These are phyloP conservation scores for Globisporangium paddicum DNA, from an alignment of 352 stramenopile genomes.

Conservation along the genomic window DNA sequence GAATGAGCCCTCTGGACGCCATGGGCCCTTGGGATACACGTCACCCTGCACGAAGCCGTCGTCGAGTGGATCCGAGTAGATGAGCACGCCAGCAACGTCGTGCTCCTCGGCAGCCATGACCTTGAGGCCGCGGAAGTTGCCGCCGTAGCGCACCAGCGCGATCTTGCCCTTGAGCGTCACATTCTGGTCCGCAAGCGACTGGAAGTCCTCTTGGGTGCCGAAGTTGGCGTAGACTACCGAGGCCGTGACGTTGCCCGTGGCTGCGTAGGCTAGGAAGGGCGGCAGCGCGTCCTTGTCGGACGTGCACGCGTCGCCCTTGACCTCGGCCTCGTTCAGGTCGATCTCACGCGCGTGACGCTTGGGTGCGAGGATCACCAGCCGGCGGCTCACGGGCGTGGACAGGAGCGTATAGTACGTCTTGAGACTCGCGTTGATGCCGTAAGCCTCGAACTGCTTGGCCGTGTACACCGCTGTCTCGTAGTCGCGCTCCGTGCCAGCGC, in stretches of 20 bases:
- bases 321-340: constrained; percentile 51
- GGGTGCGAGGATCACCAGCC: constrained; percentile 41
- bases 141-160: constrained; percentile 83
- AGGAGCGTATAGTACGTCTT: constrained; percentile 66
- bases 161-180: constrained; percentile 79
- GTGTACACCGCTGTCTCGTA: constrained; percentile 64
- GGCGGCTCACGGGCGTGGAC: constrained; percentile 48
- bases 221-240: constrained; percentile 88
- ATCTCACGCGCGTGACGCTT: constrained; percentile 19
- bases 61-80: constrained; percentile 87
- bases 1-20: constrained; percentile 69
- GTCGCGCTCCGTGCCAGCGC: constrained; percentile 40
- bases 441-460: constrained; percentile 44
- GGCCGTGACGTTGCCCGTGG: constrained; percentile 60
- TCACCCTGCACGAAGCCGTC: constrained; percentile 66
- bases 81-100: constrained; percentile 71
- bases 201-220: constrained; percentile 70
- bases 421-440: constrained; percentile 61
- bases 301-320: constrained; percentile 65
- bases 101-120: constrained; percentile 80
- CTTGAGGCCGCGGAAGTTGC: constrained; percentile 70
- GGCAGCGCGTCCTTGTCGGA: constrained; percentile 43
- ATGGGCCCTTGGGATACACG: constrained; percentile 78
- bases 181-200: constrained; percentile 59
- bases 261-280: constrained; percentile 82